A percentile compares a stretch with the other conserved stretches of the same genome.
Conservation (phyloP, 345 rosid genomes). For the Turritis glabra region DNA sequence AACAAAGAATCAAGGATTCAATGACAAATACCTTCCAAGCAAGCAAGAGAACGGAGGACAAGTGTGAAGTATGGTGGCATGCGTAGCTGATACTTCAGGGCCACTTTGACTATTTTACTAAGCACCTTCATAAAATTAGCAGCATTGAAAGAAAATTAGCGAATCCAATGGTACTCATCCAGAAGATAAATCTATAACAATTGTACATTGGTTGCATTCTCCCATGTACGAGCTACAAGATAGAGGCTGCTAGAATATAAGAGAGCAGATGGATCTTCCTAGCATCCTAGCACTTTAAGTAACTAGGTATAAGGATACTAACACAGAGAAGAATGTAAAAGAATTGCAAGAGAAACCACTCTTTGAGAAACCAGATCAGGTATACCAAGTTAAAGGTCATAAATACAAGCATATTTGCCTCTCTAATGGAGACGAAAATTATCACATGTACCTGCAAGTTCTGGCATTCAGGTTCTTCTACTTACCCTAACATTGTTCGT, state of each 20-base stretch:
- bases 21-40: constrained; percentile 75
- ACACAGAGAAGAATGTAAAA: constrained; percentile 7
- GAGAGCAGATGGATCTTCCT: not conserved
- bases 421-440: not conserved
- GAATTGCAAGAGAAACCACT: not conserved
- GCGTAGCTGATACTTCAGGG: constrained; percentile 85
- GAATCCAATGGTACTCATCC: not conserved
- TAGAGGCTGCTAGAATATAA: not conserved
- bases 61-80: constrained; percentile 98
- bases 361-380: not conserved
- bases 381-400: not conserved
- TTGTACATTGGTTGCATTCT: not conserved
- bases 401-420: not conserved
- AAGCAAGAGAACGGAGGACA: constrained; percentile 91
- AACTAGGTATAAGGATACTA: not conserved
- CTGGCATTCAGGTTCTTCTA: not conserved
- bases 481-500: not conserved
- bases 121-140: constrained; percentile 60
- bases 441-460: not conserved
- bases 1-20: constrained; percentile 9
- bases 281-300: not conserved
- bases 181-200: constrained; percentile 13
- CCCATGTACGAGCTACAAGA: not conserved
- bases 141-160: not conserved
- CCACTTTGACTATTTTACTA: constrained; percentile 79